Base-by-base conservation (phyloP, 768 basidiomycete species). In the Scleroderma citrinum region DNA sequence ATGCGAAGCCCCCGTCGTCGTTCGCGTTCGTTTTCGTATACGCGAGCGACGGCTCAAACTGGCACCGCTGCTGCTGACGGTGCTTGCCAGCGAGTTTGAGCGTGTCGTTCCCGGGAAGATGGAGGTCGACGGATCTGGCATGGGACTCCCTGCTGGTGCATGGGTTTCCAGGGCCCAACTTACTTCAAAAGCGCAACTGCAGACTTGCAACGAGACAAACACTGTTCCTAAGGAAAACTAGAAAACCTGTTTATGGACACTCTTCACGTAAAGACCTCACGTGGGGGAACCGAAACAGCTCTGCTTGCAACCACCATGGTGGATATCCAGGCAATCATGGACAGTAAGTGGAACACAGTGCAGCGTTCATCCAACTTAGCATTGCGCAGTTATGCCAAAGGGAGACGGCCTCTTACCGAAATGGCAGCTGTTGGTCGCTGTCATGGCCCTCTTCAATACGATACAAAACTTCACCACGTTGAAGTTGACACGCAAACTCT, bases 341-440 rank as follows among this genome's bases (percentile, higher is more conserved):
- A 24, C 3, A 20, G 40, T 41, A n/a, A 24, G 40, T 41, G 4
- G 13, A 41, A 26, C 34, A n/a, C 10, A 12, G 10, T 42, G 16
- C 48, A 59, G 47, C 56, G 24, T 19, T 21, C 24, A 11, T 10
- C 23, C 48, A 16, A 44, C 8, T 16, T 44, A n/a, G n/a, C 26
- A 12, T 12, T 21, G 26, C 30, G 43, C 11, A 87, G 85, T 73
- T 59, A 72, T 92, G 10, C 90, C 89, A 0, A 70, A 80, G 42
- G 69, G 73, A 13, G 70, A 71, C 7, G 94, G 93, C 24, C 74
- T 77, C 61, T 78, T 99, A 8, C 91, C 92, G 2, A 77, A 81
- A 64, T 97, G 93, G 92, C 87, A 92, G 67, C 78, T 96, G 46
- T 58, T 94, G 52, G 81, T 93, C 32, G 80, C 91, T 32, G 70